A percentile compares a stretch with the other conserved stretches of the same genome.
These are phyloP conservation scores for Aspergillus taichungensis DNA, from an alignment of 495 filamentous ascomycete species.

Conservation along the genomic window DNA sequence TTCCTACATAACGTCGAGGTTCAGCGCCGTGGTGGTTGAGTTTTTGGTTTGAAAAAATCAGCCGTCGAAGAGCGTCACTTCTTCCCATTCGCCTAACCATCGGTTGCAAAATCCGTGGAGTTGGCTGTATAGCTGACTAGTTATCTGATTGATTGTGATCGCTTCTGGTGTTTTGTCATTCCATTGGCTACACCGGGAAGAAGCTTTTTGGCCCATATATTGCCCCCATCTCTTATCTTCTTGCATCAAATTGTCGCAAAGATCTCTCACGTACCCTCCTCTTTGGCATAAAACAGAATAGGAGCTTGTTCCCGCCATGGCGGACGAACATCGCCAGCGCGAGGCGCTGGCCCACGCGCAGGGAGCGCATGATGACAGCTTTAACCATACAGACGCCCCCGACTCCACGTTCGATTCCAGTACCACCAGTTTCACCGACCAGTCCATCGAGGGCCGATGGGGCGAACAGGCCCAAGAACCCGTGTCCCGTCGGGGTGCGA, in stretches of 20 bases:
- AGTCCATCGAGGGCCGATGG: slow-evolving; percentile 53
- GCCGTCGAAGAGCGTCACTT: too few relatives aligned
- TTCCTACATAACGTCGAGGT: too few relatives aligned
- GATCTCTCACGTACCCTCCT: not conserved
- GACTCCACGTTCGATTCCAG: slow-evolving; percentile 9
- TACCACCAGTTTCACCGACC: slow-evolving; percentile 12
- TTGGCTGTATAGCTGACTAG: too few relatives aligned
- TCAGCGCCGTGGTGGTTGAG: too few relatives aligned
- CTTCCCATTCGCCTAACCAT: too few relatives aligned
- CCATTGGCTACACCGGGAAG: too few relatives aligned
- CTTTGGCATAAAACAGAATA: not conserved
- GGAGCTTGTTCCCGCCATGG: slow-evolving; percentile 1
- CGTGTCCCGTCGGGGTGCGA: slow-evolving; percentile 52
- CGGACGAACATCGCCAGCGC: slow-evolving; percentile 5
- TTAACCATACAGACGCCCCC: slow-evolving; percentile 1
- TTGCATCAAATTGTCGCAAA: not conserved
- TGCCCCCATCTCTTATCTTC: not conserved
- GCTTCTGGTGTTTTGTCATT: too few relatives aligned
- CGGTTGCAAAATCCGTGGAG: too few relatives aligned
- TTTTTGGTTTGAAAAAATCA: too few relatives aligned
- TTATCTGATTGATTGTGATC: too few relatives aligned
- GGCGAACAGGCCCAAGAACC: slow-evolving; percentile 64
- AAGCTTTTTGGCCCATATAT: too few relatives aligned
- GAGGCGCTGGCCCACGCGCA: not conserved
- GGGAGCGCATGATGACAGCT: not conserved